Percentiles rank a stretch among this genome's conserved stretches.
phyloP scores from a whole-genome alignment of 2,329 filamentous ascomycete genomes.

The Alternaria ethzedia region DNA sequence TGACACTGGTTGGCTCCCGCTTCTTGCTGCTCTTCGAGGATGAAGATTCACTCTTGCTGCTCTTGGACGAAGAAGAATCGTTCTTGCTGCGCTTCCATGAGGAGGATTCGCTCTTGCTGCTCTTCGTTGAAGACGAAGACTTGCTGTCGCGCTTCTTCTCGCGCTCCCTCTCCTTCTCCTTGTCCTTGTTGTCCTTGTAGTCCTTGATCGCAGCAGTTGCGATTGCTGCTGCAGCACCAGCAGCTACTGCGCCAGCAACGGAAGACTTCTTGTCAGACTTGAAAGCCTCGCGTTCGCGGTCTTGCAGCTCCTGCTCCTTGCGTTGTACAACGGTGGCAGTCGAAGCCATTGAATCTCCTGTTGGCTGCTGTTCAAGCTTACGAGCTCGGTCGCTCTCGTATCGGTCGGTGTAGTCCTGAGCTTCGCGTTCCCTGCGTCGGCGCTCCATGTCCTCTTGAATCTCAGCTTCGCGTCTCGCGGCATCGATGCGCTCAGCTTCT shows the following conservation, averaged over 20 bases:
- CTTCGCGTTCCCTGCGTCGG: constrained; percentile 34
- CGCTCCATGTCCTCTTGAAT: constrained; percentile 34
- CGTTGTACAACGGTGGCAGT: constrained; percentile 40
- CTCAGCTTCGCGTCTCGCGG: constrained; percentile 37
- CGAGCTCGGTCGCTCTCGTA: constrained; percentile 33
- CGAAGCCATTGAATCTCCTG: constrained; percentile 38
- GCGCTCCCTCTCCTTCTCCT: constrained; percentile 15
- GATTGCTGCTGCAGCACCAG: constrained; percentile 42
- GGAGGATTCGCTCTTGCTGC: constrained; percentile 23
- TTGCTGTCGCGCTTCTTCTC: constrained; percentile 17
- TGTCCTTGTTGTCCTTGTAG: constrained; percentile 29
- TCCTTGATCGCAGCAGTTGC: constrained; percentile 41
- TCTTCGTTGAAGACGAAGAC: constrained; percentile 6
- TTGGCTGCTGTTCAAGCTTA: constrained; percentile 36
- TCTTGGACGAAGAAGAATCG: constrained; percentile 16
- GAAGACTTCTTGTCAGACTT: constrained; percentile 48
- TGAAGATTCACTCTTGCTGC: background rate
- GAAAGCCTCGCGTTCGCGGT: constrained; percentile 42
- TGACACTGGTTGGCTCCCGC: constrained; percentile 41
- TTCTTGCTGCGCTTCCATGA: constrained; percentile 20
- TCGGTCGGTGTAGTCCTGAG: constrained; percentile 28
- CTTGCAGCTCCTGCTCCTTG: constrained; percentile 43
- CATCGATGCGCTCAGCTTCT: constrained; percentile 32
- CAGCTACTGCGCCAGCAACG: constrained; percentile 45
- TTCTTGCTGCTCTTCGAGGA: constrained; percentile 18